phyloP scores from a whole-genome alignment of 106 monocot genomes.

The Xerophyta viscosa region DNA sequence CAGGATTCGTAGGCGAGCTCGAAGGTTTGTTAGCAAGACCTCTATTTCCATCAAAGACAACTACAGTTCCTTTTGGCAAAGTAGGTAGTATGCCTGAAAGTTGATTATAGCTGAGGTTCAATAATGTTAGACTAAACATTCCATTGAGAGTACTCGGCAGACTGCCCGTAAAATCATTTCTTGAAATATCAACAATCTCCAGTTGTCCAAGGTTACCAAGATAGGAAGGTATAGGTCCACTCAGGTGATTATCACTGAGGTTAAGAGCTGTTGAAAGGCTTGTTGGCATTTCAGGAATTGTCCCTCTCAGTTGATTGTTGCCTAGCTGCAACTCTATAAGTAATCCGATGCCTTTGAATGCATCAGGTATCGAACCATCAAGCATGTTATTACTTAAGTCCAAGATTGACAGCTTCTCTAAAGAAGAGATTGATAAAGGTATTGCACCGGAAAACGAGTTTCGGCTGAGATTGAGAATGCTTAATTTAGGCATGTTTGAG shows the following conservation, averaged over 20 bases:
- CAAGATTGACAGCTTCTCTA: constrained; percentile 26
- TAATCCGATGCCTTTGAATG: constrained; percentile 10
- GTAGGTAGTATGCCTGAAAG: constrained; percentile 38
- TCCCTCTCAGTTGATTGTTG: constrained; percentile 35
- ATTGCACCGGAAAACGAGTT: constrained; percentile 41
- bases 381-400: constrained; percentile 32
- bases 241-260: constrained; percentile 44
- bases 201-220: constrained; percentile 1
- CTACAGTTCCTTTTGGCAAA: constrained; percentile 1
- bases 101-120: constrained; percentile 39
- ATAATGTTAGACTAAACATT: constrained; percentile 26
- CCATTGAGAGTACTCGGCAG: constrained; percentile 22
- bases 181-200: constrained; percentile 54
- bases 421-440: constrained; percentile 19
- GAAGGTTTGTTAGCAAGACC: constrained; percentile 2
- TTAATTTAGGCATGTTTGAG: constrained; percentile 14
- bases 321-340: constrained; percentile 49
- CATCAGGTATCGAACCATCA: constrained; percentile 28
- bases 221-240: constrained; percentile 30
- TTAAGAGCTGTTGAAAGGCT: constrained; percentile 34
- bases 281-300: constrained; percentile 31
- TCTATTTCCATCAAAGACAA: constrained; percentile 24
- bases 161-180: constrained; percentile 38
- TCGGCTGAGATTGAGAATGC: constrained; percentile 34
- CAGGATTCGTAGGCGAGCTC: neutral